Conservation (phyloP, 352 stramenopile species). For the Pythium utonaiense region DNA sequence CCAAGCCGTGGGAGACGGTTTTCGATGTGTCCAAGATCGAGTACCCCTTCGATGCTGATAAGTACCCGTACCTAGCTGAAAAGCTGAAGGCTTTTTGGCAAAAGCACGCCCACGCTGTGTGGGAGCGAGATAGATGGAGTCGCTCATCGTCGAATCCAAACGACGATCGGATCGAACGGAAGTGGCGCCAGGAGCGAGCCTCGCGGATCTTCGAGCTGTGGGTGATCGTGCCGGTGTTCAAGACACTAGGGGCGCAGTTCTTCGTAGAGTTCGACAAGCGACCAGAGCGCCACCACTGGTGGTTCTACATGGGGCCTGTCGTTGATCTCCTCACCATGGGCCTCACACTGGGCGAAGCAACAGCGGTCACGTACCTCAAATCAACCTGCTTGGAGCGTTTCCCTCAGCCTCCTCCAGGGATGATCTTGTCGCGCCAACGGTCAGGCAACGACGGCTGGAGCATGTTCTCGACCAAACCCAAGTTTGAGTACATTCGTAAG, state of each 20-base stretch:
- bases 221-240: constrained; percentile 8
- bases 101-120: constrained; percentile 10
- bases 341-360: not conserved
- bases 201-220: constrained; percentile 10
- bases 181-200: constrained; percentile 12
- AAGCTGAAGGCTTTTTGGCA: constrained; percentile 13
- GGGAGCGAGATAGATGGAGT: constrained; percentile 17
- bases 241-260: constrained; percentile 9
- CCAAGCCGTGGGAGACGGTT: constrained; percentile 11
- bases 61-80: not conserved
- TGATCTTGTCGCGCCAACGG: too few relatives aligned
- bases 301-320: constrained; percentile 11
- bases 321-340: constrained; percentile 1
- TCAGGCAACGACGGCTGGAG: too few relatives aligned
- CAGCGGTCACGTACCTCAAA: not conserved
- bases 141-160: not conserved
- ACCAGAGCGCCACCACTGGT: constrained; percentile 12
- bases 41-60: constrained; percentile 10
- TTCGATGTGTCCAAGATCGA: constrained; percentile 11
- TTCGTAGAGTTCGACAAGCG: constrained; percentile 19
- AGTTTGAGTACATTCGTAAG: not conserved
- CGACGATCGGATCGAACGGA: not conserved
- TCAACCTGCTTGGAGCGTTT: constrained; percentile 3
- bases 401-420: not conserved
- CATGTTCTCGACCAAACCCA: not conserved